Evolutionary conservation across 1,139 yeast species (phyloP).

Genomic region (Geotrichum citri-aurantii): DNA sequence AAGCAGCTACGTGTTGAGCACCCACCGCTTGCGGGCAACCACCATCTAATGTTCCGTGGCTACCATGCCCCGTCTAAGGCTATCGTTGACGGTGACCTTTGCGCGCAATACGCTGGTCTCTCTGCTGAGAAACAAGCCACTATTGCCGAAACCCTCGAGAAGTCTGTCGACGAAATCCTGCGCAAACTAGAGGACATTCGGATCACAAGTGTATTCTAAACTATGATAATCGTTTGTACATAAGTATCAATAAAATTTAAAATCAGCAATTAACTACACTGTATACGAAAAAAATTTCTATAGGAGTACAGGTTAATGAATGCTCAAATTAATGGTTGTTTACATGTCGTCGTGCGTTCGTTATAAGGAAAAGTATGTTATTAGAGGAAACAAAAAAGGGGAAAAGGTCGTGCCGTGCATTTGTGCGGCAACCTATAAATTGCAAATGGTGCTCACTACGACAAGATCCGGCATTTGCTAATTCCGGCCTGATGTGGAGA

Average conservation of each 20-base stretch:
- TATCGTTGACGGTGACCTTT: conserved; percentile 81
- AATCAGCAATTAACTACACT: neutral
- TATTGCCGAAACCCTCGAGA: conserved; percentile 51
- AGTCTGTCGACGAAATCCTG: conserved; percentile 55
- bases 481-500: conserved; percentile 74
- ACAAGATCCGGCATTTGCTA: conserved; percentile 49
- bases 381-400: neutral
- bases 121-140: conserved; percentile 38
- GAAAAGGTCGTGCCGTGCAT: neutral
- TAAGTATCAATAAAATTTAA: neutral
- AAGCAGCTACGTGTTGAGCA: conserved; percentile 41
- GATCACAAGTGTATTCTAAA: conserved; percentile 41
- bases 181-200: conserved; percentile 56
- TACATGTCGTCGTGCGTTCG: neutral
- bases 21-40: conserved; percentile 54
- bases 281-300: neutral
- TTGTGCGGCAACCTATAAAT: neutral
- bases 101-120: conserved; percentile 52
- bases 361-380: neutral
- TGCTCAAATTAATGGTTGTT: neutral
- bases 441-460: conserved; percentile 16
- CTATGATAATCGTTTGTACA: neutral
- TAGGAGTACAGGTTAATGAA: neutral
- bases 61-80: conserved; percentile 72
- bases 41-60: conserved; percentile 63